Conservation (phyloP, 1,284 basidiomycete species). For the Pseudozyma hubeiensis region DNA sequence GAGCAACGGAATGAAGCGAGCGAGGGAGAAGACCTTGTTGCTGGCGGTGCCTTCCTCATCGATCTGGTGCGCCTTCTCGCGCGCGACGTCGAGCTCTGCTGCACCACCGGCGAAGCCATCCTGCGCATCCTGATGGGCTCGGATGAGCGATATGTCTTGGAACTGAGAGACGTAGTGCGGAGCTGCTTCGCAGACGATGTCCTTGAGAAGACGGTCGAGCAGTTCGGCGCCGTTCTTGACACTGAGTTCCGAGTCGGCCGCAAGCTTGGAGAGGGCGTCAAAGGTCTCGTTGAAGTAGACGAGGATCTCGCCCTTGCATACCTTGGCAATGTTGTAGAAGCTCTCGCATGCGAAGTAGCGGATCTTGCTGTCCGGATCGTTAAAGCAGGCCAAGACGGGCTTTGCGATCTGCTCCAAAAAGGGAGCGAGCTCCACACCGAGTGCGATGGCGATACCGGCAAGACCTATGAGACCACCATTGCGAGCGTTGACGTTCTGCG, state of each 20-base stretch:
- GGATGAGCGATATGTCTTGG: conserved; percentile 72
- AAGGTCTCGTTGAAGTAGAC: conserved; percentile 99
- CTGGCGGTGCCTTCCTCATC: conserved; percentile 45
- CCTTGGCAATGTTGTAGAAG: conserved; percentile 95
- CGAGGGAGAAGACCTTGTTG: conserved; percentile 81
- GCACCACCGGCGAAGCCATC: conserved; percentile 50
- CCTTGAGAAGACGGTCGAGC: conserved; percentile 95
- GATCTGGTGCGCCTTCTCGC: conserved; percentile 61
- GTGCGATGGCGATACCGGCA: conserved; percentile 93
- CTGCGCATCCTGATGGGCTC: conserved; percentile 74
- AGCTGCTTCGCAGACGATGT: conserved; percentile 96
- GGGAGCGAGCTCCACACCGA: conserved; percentile 90
- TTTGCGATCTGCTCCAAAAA: conserved; percentile 94
- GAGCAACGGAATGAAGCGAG: conserved; percentile 92
- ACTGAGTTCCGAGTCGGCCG: conserved; percentile 93
- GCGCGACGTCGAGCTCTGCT: conserved; percentile 63
- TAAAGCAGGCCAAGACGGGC: conserved; percentile 91
- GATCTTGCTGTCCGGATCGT: conserved; percentile 92
- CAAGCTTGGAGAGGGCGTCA: conserved; percentile 96
- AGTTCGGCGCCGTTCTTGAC: conserved; percentile 99
- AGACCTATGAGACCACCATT: conserved; percentile 97
- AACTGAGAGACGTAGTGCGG: conserved; percentile 93
- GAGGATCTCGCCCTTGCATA: conserved; percentile 95
- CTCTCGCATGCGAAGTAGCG: conserved; percentile 97
- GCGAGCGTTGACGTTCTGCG: conserved; percentile 76